These are phyloP conservation scores for Zasmidium cellare DNA, from an alignment of 2,329 filamentous ascomycete species.

Conservation along the genomic window DNA sequence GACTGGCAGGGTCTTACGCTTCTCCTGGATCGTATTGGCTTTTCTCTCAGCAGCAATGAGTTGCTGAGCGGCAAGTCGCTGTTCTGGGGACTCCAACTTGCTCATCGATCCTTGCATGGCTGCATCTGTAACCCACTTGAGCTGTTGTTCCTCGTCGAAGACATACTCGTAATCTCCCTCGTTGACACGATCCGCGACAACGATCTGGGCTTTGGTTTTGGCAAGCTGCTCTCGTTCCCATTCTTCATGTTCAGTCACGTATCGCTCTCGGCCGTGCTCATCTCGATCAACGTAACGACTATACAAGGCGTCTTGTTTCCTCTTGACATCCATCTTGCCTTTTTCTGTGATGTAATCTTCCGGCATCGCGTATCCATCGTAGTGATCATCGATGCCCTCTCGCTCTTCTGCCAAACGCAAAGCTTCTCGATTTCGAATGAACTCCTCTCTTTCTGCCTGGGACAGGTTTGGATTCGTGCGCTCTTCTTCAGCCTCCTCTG, in stretches of 20 bases:
- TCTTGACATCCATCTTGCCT: conserved; percentile 81
- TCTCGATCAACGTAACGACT: conserved; percentile 86
- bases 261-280: conserved; percentile 83
- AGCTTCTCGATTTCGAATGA: conserved; percentile 79
- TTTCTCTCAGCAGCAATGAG: conserved; percentile 87
- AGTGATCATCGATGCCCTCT: conserved; percentile 83
- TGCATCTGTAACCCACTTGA: conserved; percentile 78
- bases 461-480: conserved; percentile 73
- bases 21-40: conserved; percentile 85
- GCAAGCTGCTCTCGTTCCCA: conserved; percentile 90
- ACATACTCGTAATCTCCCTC: conserved; percentile 89
- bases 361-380: conserved; percentile 88
- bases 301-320: conserved; percentile 87
- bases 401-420: conserved; percentile 65
- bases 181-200: conserved; percentile 70
- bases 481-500: conserved; percentile 78
- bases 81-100: conserved; percentile 68
- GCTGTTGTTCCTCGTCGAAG: conserved; percentile 84
- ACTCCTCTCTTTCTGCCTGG: conserved; percentile 79
- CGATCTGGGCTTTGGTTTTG: conserved; percentile 85
- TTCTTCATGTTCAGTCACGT: conserved; percentile 90
- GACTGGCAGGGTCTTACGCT: conserved; percentile 84
- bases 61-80: conserved; percentile 74
- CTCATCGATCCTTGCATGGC: conserved; percentile 71
- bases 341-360: conserved; percentile 95